Evolutionary conservation across 2,329 filamentous ascomycete species (phyloP).

Genomic region (Alternaria consortialis): DNA sequence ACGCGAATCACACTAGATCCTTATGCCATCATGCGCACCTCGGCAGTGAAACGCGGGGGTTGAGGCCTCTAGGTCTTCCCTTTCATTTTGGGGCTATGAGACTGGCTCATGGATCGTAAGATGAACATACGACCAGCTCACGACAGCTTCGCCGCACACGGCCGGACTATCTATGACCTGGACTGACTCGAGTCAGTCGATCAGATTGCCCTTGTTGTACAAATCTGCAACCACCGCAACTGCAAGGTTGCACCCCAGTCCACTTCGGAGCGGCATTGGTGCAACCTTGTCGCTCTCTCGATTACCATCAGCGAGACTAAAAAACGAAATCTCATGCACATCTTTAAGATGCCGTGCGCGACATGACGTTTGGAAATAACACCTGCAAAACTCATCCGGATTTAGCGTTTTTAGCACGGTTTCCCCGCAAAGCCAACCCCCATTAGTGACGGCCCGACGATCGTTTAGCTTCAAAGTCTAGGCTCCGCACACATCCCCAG

Average conservation of each 20-base stretch:
- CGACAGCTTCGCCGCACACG: constrained; percentile 7
- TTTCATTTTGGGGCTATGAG: not conserved
- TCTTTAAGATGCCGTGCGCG: constrained; percentile 13
- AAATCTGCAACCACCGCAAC: not conserved
- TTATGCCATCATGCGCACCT: constrained; percentile 15
- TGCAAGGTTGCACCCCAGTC: not conserved
- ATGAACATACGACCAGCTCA: not conserved
- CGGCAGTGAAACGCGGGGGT: constrained; percentile 19
- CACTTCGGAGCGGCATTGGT: not conserved
- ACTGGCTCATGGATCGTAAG: not conserved
- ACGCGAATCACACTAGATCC: constrained; percentile 29
- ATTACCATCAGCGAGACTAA: not conserved
- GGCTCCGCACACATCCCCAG: constrained; percentile 34
- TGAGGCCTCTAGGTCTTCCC: not conserved
- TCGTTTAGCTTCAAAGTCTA: constrained; percentile 28
- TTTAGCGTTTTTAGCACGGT: constrained; percentile 28
- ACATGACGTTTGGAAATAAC: constrained; percentile 32
- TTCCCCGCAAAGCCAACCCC: constrained; percentile 44
- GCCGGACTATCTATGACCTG: constrained; percentile 3
- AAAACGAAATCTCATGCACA: not conserved
- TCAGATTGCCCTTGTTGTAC: not conserved
- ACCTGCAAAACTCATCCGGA: constrained; percentile 11
- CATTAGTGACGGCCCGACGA: constrained; percentile 33
- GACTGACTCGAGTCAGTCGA: constrained; percentile 6
- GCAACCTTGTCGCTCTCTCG: not conserved